Percentiles rank a stretch among this genome's conserved stretches.
Conservation (phyloP, 305 asterid genomes). For the Striga hermonthica region DNA sequence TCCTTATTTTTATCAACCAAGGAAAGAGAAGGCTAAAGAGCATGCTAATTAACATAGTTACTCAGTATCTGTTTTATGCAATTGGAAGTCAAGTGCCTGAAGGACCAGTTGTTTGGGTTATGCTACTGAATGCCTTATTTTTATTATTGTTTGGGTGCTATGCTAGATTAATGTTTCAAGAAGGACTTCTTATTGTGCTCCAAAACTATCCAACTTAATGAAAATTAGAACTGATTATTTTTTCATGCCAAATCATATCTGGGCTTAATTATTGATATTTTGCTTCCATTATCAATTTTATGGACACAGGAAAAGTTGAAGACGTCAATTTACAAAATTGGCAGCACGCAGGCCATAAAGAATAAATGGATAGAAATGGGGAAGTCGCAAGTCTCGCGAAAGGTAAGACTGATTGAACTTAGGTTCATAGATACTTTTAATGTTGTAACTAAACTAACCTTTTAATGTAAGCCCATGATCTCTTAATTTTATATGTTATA, state of each 20-base stretch:
- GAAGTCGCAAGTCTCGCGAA: conserved; percentile 54
- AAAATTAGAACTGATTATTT: background rate
- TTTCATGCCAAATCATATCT: background rate
- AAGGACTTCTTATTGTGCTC: conserved; percentile 18
- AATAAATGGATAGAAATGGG: conserved; percentile 84
- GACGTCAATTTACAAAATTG: conserved; percentile 62
- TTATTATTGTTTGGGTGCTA: background rate
- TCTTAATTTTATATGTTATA: conserved; percentile 12
- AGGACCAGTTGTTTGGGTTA: background rate
- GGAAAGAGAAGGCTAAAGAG: conserved; percentile 11
- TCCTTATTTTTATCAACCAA: background rate
- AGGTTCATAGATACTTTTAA: conserved; percentile 10
- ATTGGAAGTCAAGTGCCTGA: conserved; percentile 3
- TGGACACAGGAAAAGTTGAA: conserved; percentile 59
- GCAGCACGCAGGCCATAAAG: conserved; percentile 79
- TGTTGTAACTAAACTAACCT: conserved; percentile 1
- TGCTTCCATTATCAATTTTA: conserved; percentile 23
- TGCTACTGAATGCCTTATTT: background rate
- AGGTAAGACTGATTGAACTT: conserved; percentile 45
- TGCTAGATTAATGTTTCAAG: conserved; percentile 1
- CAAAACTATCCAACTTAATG: conserved; percentile 7
- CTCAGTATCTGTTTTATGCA: background rate
- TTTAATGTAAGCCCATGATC: background rate
- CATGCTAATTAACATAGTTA: background rate
- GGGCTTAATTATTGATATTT: background rate